Evolutionary conservation across 2,329 filamentous ascomycete genomes (phyloP), one percentile per base, ranked within the genome.

Genomic region (Aureobasidium lini): DNA sequence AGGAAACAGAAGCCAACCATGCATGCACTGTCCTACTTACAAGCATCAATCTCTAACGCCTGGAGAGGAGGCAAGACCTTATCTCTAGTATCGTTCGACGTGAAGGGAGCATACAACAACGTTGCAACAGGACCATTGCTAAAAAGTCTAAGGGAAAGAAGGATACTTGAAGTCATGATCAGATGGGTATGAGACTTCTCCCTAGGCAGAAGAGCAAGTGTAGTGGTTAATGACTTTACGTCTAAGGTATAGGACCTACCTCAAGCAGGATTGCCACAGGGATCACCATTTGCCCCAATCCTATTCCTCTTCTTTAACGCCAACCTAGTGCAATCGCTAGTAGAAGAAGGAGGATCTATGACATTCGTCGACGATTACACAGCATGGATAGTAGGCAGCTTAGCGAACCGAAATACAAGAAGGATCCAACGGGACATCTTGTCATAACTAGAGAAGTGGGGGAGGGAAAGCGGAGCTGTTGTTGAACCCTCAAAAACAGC

Each of bases 61-160:
- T 71, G 64, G 70, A 64, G 65, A 60, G 59, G 62, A 18, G 57
- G 62, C 49, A 67, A 68, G 60, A 66, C 71, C 10, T 60, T 73
- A 6, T 72, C 69, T 53, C 64, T 75, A 9, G 63, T 73, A 48
- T 72, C 68, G 57, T 76, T 76, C 56, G 69, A 76, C 63, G 65
- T 76, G 3, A 75, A 76, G 62, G 71, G 72, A 23, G 73, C 71
- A 49, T 76, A 73, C 59, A 76, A 76, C 49, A 66, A 71, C 5
- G 70, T 75, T 16, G 70, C 60, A 34, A 73, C 70, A 60, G 68
- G 57, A 32, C 44, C 28, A n/a, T 13, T 48, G 13, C 59, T n/a
- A n/a, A n/a, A n/a, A n/a, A n/a, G n/a, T n/a, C n/a, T n/a, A n/a
- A n/a, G n/a, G n/a, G n/a, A n/a, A 39, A 61, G 67, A 64, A 62